A percentile compares a stretch with the other conserved stretches of the same genome.
Conservation (phyloP, 805 yeast genomes). For the Pichia manshurica region DNA sequence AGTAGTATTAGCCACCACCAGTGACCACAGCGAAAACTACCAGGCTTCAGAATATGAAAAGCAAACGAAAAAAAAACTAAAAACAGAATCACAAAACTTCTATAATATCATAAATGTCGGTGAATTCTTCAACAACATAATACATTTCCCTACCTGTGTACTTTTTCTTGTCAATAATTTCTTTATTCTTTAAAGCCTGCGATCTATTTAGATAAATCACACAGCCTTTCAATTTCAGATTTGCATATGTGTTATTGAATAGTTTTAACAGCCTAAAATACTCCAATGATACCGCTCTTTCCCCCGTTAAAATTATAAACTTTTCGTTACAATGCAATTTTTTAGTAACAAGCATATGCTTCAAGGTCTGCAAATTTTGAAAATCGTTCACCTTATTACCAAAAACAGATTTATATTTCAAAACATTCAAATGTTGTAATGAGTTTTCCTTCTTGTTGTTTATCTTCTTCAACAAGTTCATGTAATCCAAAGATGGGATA, state of each 20-base stretch:
- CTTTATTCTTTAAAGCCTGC: constrained; percentile 1
- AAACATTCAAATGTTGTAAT: constrained; percentile 2
- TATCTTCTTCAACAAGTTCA: constrained; percentile 3
- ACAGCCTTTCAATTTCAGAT: constrained; percentile 15
- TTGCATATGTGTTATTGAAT: constrained; percentile 9
- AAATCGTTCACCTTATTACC: constrained; percentile 20
- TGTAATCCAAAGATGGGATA: constrained; percentile 17
- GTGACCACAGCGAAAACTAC: too few relatives aligned
- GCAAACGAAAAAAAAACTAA: too few relatives aligned
- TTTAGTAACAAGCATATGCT: constrained; percentile 5
- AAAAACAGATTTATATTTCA: constrained; percentile 18
- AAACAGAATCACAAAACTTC: constrained; percentile 12
- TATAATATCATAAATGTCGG: constrained; percentile 20
- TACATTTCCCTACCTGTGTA: constrained; percentile 17
- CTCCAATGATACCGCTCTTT: constrained; percentile 22
- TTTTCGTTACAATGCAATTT: constrained; percentile 11
- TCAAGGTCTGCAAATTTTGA: constrained; percentile 16
- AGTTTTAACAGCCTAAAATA: constrained; percentile 22
- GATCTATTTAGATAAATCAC: constrained; percentile 19
- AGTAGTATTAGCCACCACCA: too few relatives aligned
- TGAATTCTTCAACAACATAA: constrained; percentile 18
- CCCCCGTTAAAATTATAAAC: constrained; percentile 21
- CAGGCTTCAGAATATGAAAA: too few relatives aligned
- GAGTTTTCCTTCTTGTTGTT: constrained; percentile 6
- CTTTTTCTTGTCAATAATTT: constrained; percentile 1